Evolutionary conservation across 2,329 filamentous ascomycete genomes (phyloP).

Genomic region (Aspergillus fructus): DNA sequence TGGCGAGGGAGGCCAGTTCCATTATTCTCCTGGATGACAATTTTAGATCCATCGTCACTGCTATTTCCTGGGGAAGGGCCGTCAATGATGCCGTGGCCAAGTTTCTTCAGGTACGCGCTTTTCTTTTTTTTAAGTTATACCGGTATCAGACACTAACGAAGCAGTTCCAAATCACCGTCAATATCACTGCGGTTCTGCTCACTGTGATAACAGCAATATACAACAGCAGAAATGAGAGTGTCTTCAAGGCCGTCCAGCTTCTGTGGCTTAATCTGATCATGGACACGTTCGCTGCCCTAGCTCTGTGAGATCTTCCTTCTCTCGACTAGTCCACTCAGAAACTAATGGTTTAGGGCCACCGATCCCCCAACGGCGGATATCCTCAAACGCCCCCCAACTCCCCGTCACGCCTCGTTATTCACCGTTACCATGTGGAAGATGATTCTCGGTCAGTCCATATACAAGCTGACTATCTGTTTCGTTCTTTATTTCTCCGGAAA

Average conservation of each 20-base stretch:
- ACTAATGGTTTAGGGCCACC: conserved; percentile 55
- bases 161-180: conserved; percentile 71
- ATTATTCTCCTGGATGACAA: conserved; percentile 69
- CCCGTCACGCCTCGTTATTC: conserved; percentile 73
- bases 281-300: conserved; percentile 90
- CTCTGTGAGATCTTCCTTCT: conserved; percentile 48
- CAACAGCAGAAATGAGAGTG: conserved; percentile 66
- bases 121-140: neutral
- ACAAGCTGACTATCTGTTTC: conserved; percentile 77
- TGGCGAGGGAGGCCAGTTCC: conserved; percentile 66
- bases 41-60: conserved; percentile 64
- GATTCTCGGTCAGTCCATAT: conserved; percentile 90
- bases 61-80: conserved; percentile 65
- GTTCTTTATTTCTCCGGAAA: conserved; percentile 75
- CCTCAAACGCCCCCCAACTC: conserved; percentile 74
- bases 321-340: neutral
- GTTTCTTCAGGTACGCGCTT: conserved; percentile 50
- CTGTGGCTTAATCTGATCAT: conserved; percentile 98
- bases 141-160: neutral
- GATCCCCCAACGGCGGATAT: conserved; percentile 81
- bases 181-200: conserved; percentile 85
- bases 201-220: conserved; percentile 86
- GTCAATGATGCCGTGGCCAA: conserved; percentile 69
- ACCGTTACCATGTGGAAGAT: conserved; percentile 98
- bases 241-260: conserved; percentile 84